Percentiles rank a stretch among this genome's conserved stretches.
Conservation (phyloP, 306 rosid species). For the Calophaca sinica region DNA sequence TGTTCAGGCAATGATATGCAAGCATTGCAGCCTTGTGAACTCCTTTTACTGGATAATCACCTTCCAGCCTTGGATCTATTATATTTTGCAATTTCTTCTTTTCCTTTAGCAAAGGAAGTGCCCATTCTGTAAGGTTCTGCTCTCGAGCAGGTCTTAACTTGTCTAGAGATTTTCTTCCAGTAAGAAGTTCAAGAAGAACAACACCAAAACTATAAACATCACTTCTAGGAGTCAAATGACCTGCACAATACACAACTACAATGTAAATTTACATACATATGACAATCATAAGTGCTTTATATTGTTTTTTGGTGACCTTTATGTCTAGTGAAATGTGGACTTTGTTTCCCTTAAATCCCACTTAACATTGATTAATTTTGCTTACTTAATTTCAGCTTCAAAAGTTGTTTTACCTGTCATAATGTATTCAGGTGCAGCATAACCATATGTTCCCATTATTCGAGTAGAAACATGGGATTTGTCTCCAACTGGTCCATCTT, state of each 20-base stretch:
- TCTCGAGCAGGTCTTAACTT: slow-evolving; percentile 83
- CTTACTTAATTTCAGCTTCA: neutral
- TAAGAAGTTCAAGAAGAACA: slow-evolving; percentile 88
- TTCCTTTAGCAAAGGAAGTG: slow-evolving; percentile 88
- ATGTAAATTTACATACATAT: neutral
- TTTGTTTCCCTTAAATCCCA: no score
- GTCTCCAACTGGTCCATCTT: slow-evolving; percentile 97
- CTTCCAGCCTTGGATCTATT: slow-evolving; percentile 84
- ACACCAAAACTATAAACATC: slow-evolving; percentile 98
- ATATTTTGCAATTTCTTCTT: slow-evolving; percentile 80
- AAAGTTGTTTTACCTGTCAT: slow-evolving; percentile 70
- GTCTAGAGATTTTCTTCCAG: slow-evolving; percentile 90
- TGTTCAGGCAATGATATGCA: slow-evolving; percentile 89
- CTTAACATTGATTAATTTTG: neutral
- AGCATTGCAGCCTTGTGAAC: slow-evolving; percentile 91
- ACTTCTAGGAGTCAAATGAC: slow-evolving; percentile 91
- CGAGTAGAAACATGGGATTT: slow-evolving; percentile 96
- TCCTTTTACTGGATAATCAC: slow-evolving; percentile 82
- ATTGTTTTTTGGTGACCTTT: neutral
- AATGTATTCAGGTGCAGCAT: slow-evolving; percentile 98
- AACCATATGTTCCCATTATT: slow-evolving; percentile 97
- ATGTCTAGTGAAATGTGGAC: neutral
- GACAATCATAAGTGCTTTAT: neutral
- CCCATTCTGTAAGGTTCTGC: slow-evolving; percentile 96
- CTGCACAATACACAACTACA: slow-evolving; percentile 55